Base-by-base conservation (phyloP, 257 asterid genomes). In the Schizonepeta tenuifolia region DNA sequence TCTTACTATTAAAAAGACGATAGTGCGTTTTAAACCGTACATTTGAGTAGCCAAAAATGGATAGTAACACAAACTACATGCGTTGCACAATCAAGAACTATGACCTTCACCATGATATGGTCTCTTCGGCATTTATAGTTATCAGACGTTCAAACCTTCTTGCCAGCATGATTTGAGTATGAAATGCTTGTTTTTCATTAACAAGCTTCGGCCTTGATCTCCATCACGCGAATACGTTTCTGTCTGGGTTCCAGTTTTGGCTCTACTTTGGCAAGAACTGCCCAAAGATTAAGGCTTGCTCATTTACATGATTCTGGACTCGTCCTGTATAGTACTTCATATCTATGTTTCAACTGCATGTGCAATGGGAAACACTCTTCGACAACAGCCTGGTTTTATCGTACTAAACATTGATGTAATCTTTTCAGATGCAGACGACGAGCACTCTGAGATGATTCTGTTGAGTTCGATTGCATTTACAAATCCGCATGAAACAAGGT, bases 401-500 rank as follows among this genome's bases (percentile, higher is more conserved):
- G 44, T 28, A 11, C 60, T 35, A 53, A 65, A 75, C 81, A 69
- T 72, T 31, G 71, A 47, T 63, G 78, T 68, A 68, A 47, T 68
- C 79, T 67, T 63, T 76, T 81, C 56, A 62, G 73, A 71, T 49
- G 28, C 49, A 70, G 35, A 51, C 47, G 62, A 20, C 65, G 65
- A 59, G 64, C 69, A 69, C 64, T 71, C 20, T 50, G 59, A 36
- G 49, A 50, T 64, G 80, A 24, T 28, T 71, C 53, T 66, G 67
- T 50, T 36, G 78, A 33, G 65, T 59, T 70, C 67, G 60, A 46
- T 64, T 75, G 74, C 18, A 82, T 80, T 82, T 80, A 63, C 3
- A 71, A 51, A 67, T 62, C 51, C 64, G 4, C 28, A 46, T 0
- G 46, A 13, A 44, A 13, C 49, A 4, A 13, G 6, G 50, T 44